phyloP scores from a whole-genome alignment of 2,329 filamentous ascomycete genomes.

The Pestalotiopsis fici region DNA sequence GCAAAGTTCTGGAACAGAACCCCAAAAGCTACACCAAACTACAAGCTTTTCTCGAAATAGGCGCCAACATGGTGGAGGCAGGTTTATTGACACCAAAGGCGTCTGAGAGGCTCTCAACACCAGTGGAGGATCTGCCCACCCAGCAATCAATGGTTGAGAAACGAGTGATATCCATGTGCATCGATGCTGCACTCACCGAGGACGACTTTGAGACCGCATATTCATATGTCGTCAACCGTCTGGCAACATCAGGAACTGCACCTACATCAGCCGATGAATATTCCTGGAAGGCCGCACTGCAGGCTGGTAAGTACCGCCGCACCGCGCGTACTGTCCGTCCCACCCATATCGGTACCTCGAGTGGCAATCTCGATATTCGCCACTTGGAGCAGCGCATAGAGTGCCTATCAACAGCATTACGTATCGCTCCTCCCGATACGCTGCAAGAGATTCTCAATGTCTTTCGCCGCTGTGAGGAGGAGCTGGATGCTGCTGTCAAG shows the following conservation, averaged over 20 bases:
- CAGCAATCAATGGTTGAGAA: slow-evolving; percentile 52
- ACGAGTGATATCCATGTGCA: slow-evolving; percentile 77
- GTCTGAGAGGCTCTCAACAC: slow-evolving; percentile 23
- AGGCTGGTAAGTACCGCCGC: slow-evolving; percentile 73
- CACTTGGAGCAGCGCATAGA: slow-evolving; percentile 82
- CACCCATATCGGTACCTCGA: slow-evolving; percentile 61
- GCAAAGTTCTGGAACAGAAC: slow-evolving; percentile 76
- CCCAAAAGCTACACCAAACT: slow-evolving; percentile 72
- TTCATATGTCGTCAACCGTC: slow-evolving; percentile 75
- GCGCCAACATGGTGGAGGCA: slow-evolving; percentile 64
- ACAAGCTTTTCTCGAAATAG: slow-evolving; percentile 72
- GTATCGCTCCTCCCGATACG: slow-evolving; percentile 69
- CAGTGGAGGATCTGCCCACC: slow-evolving; percentile 24
- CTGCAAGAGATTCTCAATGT: slow-evolving; percentile 75
- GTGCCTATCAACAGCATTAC: slow-evolving; percentile 73
- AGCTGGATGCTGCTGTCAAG: slow-evolving; percentile 66
- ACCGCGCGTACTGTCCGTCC: slow-evolving; percentile 54
- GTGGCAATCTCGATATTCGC: slow-evolving; percentile 63
- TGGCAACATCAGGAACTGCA: slow-evolving; percentile 42
- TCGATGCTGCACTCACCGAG: slow-evolving; percentile 74
- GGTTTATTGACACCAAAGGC: slow-evolving; percentile 44
- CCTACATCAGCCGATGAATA: slow-evolving; percentile 55
- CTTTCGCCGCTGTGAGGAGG: slow-evolving; percentile 77
- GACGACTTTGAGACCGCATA: slow-evolving; percentile 87
- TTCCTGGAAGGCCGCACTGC: slow-evolving; percentile 77